phyloP scores from a whole-genome alignment of 345 rosid species.

The Draba incana region DNA sequence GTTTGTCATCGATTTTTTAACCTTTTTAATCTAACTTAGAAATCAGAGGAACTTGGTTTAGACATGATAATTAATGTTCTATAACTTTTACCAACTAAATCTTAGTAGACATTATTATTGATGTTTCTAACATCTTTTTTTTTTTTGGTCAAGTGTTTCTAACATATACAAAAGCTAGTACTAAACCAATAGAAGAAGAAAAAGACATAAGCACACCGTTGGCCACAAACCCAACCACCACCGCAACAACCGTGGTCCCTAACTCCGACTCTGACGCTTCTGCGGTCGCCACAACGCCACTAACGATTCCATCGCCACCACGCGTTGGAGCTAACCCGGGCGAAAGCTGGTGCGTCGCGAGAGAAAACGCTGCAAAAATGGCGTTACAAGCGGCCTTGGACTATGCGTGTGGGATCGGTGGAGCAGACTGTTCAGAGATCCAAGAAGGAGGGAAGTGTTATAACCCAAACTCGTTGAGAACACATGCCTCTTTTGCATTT shows the following conservation, averaged over 20 bases:
- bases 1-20: slow-evolving; percentile 12
- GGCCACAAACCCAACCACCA: slow-evolving; percentile 39
- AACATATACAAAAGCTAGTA: slow-evolving; percentile 32
- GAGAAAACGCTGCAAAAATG: slow-evolving; percentile 57
- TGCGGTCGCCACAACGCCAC: slow-evolving; percentile 41
- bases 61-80: slow-evolving; percentile 27
- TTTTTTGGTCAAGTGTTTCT: neutral
- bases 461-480: slow-evolving; percentile 61
- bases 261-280: slow-evolving; percentile 44
- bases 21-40: neutral
- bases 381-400: slow-evolving; percentile 83
- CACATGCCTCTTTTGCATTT: slow-evolving; percentile 89
- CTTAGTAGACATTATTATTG: slow-evolving; percentile 19
- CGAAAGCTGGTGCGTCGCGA: slow-evolving; percentile 78
- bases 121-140: neutral
- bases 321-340: slow-evolving; percentile 15
- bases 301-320: slow-evolving; percentile 36
- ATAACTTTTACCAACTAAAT: slow-evolving; percentile 25
- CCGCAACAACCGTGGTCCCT: slow-evolving; percentile 25
- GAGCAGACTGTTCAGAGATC: slow-evolving; percentile 73
- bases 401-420: slow-evolving; percentile 87
- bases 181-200: slow-evolving; percentile 34
- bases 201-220: slow-evolving; percentile 45
- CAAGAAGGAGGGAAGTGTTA: slow-evolving; percentile 73
- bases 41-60: slow-evolving; percentile 2